Percentiles rank a stretch among this genome's conserved stretches.
These are phyloP conservation scores for Penstemon barbatus DNA, from an alignment of 257 asterid species.

Conservation along the genomic window DNA sequence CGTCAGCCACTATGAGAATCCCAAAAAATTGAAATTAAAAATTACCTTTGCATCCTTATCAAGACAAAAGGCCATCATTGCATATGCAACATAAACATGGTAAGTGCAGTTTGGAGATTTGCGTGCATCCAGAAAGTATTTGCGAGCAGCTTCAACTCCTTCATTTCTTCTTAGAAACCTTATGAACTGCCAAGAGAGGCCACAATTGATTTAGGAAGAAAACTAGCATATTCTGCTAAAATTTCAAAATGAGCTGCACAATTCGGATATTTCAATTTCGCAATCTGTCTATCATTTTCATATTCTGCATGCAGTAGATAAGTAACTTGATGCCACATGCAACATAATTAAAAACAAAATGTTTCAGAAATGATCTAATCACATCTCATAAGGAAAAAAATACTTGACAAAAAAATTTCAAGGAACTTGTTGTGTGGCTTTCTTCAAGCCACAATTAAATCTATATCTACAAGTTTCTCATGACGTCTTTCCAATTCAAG, in stretches of 20 bases:
- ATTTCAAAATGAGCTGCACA: conserved; percentile 19
- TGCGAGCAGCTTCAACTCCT: conserved; percentile 97
- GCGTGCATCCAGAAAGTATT: conserved; percentile 83
- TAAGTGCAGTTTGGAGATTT: conserved; percentile 94
- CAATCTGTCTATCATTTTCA: neutral
- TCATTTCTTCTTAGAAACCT: conserved; percentile 93
- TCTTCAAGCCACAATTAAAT: neutral
- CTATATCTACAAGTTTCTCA: neutral
- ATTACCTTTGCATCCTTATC: conserved; percentile 97
- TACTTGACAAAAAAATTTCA: neutral
- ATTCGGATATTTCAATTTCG: neutral
- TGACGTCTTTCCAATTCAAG: neutral
- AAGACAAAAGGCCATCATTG: conserved; percentile 95
- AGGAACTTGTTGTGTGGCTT: neutral
- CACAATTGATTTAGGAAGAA: conserved; percentile 18
- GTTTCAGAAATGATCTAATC: neutral
- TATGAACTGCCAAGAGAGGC: conserved; percentile 55
- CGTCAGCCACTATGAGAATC: conserved; percentile 1
- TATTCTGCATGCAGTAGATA: neutral
- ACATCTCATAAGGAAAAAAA: conserved; percentile 1
- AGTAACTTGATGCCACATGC: conserved; percentile 2
- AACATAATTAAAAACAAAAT: neutral
- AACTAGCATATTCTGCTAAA: neutral
- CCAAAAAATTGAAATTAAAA: conserved; percentile 14
- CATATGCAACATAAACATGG: conserved; percentile 97